Percentiles rank a stretch among this genome's conserved stretches.
Conservation (phyloP, 225 moss, liverwort and hornwort genomes). For the Straminergon stramineum region DNA sequence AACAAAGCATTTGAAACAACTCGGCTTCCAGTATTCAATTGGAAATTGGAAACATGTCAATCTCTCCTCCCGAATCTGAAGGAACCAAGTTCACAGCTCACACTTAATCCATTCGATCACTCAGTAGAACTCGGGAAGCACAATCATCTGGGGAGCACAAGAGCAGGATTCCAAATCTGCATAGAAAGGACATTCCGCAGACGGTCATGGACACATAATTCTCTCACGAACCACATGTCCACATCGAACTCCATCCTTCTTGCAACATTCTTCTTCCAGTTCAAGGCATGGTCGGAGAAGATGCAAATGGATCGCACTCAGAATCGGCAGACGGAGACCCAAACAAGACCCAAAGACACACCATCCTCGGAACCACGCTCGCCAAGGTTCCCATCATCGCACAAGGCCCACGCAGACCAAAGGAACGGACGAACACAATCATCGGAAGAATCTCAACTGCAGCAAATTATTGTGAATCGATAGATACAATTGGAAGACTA, state of each 20-base stretch:
- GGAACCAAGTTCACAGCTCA: no score
- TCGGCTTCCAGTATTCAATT: no score
- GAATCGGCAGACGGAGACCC: neutral
- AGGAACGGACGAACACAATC: neutral
- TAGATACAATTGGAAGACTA: slow-evolving; percentile 8
- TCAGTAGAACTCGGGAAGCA: no score
- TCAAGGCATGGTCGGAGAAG: neutral
- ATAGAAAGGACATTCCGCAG: neutral
- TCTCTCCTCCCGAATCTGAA: no score
- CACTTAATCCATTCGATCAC: no score
- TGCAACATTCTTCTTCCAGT: neutral
- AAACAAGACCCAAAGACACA: neutral
- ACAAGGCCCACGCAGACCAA: neutral
- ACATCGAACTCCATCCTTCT: neutral
- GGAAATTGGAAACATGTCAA: no score
- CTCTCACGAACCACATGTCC: neutral
- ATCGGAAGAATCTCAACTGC: neutral
- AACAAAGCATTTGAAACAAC: no score
- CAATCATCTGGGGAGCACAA: no score
- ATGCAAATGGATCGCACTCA: neutral
- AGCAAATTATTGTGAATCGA: neutral
- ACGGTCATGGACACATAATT: neutral
- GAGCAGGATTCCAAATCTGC: no score
- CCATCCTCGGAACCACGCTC: neutral
- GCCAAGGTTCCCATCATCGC: no score